Evolutionary conservation across 2,329 filamentous ascomycete genomes (phyloP).

Genomic region (Diaporthe velutina): DNA sequence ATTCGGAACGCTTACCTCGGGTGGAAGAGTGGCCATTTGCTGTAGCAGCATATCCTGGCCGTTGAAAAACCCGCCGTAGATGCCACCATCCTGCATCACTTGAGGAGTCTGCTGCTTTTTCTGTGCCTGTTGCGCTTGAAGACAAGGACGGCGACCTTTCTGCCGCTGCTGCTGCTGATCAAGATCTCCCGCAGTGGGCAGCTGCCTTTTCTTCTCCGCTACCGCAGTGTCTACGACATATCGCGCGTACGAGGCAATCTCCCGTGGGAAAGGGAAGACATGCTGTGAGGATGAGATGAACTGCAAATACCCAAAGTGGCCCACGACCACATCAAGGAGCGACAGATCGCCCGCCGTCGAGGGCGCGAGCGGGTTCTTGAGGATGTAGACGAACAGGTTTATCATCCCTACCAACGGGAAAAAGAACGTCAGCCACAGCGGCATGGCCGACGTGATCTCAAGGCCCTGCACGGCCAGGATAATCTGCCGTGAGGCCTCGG

Average conservation of each 20-base stretch:
- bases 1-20: too few relatives aligned
- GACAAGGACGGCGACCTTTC: too few relatives aligned
- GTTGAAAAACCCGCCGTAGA: too few relatives aligned
- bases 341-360: slow-evolving; percentile 34
- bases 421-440: slow-evolving; percentile 36
- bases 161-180: neutral
- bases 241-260: slow-evolving; percentile 13
- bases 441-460: slow-evolving; percentile 11
- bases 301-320: slow-evolving; percentile 24
- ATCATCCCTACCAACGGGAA: slow-evolving; percentile 39
- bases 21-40: neutral
- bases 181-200: too few relatives aligned
- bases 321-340: slow-evolving; percentile 21
- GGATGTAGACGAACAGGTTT: slow-evolving; percentile 40
- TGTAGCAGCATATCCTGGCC: neutral
- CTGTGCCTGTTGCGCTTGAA: too few relatives aligned
- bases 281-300: slow-evolving; percentile 15
- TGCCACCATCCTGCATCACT: too few relatives aligned
- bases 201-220: neutral
- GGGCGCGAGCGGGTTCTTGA: slow-evolving; percentile 32
- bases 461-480: neutral
- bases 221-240: neutral
- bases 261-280: slow-evolving; percentile 13
- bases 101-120: too few relatives aligned
- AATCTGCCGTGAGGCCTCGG: slow-evolving; percentile 16